These are phyloP conservation scores for Trichothecium roseum DNA, from an alignment of 2,329 filamentous ascomycete genomes.

Conservation along the genomic window DNA sequence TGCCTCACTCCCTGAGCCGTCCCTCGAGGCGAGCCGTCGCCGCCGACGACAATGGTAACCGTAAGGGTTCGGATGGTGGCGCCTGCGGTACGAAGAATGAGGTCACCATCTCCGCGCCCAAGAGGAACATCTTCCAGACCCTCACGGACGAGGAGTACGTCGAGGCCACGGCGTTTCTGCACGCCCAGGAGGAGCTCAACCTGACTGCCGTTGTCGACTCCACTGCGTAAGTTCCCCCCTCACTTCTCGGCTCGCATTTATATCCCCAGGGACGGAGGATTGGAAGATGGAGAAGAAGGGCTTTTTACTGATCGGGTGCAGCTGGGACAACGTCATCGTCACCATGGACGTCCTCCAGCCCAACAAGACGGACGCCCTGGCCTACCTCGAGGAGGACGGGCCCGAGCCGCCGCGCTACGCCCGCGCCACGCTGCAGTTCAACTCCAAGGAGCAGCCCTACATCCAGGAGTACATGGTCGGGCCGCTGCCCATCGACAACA, in stretches of 20 bases:
- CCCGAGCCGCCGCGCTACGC: slow-evolving; percentile 29
- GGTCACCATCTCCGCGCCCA: no score
- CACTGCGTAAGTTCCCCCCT: slow-evolving; percentile 22
- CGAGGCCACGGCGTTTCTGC: slow-evolving; percentile 25
- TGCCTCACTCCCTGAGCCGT: not conserved
- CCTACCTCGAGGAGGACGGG: slow-evolving; percentile 29
- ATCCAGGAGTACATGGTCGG: slow-evolving; percentile 37
- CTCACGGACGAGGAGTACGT: slow-evolving; percentile 25
- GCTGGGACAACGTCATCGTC: slow-evolving; percentile 12
- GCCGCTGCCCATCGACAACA: slow-evolving; percentile 32
- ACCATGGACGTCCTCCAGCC: slow-evolving; percentile 26
- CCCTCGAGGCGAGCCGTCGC: not conserved
- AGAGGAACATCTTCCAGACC: slow-evolving; percentile 28
- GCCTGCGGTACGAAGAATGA: no score
- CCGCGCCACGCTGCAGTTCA: slow-evolving; percentile 29
- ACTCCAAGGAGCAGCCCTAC: slow-evolving; percentile 23
- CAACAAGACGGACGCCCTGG: slow-evolving; percentile 37
- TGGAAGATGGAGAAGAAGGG: no score
- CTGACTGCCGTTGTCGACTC: slow-evolving; percentile 22
- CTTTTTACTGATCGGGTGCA: no score
- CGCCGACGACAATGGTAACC: no score
- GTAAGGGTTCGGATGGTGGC: no score
- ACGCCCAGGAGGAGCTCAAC: slow-evolving; percentile 26
- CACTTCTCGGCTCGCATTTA: no score
- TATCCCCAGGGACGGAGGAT: no score